These are phyloP conservation scores for Hypomyces rosellus DNA, from an alignment of 2,329 filamentous ascomycete species.

Conservation along the genomic window DNA sequence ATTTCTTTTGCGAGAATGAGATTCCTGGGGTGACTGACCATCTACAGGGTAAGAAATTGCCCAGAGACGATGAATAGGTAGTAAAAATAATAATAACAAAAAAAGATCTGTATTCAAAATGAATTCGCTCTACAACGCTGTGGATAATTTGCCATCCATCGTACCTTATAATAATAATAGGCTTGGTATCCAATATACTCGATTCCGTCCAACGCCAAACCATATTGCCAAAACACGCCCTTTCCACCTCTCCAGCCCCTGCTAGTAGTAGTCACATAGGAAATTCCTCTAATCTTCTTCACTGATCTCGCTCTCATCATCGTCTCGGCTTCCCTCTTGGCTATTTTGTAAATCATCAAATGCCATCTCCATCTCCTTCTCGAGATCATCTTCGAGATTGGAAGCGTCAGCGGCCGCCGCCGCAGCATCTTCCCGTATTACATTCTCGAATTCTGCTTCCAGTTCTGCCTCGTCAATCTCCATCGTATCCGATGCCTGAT, in stretches of 20 bases:
- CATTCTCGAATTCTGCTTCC: slow-evolving; percentile 30
- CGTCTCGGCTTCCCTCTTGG: slow-evolving; percentile 40
- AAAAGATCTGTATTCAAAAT: too few species aligned
- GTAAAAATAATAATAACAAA: slow-evolving; percentile 12
- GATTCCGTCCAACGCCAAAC: too few species aligned
- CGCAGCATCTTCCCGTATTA: not conserved
- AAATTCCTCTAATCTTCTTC: slow-evolving; percentile 50
- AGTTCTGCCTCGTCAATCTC: slow-evolving; percentile 23
- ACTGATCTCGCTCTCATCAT: slow-evolving; percentile 59
- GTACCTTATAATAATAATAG: too few species aligned
- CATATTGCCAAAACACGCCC: too few species aligned
- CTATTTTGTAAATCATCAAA: slow-evolving; percentile 47
- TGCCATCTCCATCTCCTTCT: slow-evolving; percentile 47
- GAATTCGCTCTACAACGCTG: too few species aligned
- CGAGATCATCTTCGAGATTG: slow-evolving; percentile 34
- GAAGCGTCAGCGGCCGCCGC: slow-evolving; percentile 23
- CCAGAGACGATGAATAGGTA: slow-evolving; percentile 5
- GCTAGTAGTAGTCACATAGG: too few species aligned
- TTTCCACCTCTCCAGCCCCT: too few species aligned
- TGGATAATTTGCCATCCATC: too few species aligned
- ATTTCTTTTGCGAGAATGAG: slow-evolving; percentile 39
- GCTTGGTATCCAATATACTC: too few species aligned
- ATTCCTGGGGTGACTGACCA: slow-evolving; percentile 44
- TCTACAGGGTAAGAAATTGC: slow-evolving; percentile 19
- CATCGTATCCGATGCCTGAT: not conserved